phyloP scores from a whole-genome alignment of 2,329 filamentous ascomycete genomes.

The Monosporascus sp. region DNA sequence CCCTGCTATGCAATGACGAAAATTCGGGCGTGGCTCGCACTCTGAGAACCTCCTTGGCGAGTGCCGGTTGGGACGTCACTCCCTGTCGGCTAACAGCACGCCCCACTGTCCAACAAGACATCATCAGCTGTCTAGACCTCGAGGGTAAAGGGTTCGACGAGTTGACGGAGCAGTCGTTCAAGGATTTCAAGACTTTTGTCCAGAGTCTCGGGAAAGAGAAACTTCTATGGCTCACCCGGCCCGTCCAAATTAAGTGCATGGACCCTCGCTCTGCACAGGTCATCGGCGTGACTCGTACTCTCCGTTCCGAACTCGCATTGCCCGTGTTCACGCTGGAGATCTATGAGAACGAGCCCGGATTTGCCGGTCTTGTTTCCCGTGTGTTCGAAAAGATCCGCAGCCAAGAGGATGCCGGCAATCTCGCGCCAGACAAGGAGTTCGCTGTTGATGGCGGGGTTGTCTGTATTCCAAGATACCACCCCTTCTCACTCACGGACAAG shows the following conservation, averaged over 20 bases:
- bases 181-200: conserved; percentile 8
- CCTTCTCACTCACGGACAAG: conserved; percentile 17
- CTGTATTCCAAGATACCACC: conserved; percentile 22
- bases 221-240: conserved; percentile 28
- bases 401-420: conserved; percentile 10
- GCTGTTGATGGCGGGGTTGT: conserved; percentile 20
- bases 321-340: conserved; percentile 27
- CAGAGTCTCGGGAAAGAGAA: conserved; percentile 6
- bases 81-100: conserved; percentile 9
- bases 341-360: conserved; percentile 10
- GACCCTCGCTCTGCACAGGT: conserved; percentile 23
- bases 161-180: conserved; percentile 11
- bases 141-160: conserved; percentile 21
- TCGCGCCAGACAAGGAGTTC: conserved; percentile 27
- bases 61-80: conserved; percentile 12
- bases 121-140: conserved; percentile 23
- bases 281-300: conserved; percentile 23
- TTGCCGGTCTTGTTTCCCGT: conserved; percentile 6
- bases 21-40: conserved; percentile 4
- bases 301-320: conserved; percentile 24
- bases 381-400: conserved; percentile 18
- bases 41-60: conserved; percentile 6
- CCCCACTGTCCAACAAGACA: conserved; percentile 13
- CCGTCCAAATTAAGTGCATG: conserved; percentile 20
- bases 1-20: conserved; percentile 8